Percentiles rank a stretch among this genome's conserved stretches.
phyloP scores from a whole-genome alignment of 768 basidiomycete species.

The Naganishia kalamii region DNA sequence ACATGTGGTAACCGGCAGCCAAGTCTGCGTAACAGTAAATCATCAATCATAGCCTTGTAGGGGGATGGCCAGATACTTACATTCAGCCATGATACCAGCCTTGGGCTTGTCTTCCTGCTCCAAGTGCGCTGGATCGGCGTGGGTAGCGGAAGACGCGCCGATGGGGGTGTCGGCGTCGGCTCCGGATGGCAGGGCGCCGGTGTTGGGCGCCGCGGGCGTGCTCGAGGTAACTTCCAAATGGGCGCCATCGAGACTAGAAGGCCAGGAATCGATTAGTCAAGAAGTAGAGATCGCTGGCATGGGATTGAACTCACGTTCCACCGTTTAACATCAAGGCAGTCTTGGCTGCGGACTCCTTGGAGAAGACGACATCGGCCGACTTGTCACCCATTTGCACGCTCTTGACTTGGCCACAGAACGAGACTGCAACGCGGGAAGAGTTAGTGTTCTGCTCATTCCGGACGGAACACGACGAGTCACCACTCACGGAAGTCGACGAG shows the following conservation, averaged over 20 bases:
- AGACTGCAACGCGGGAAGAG: slow-evolving; percentile 24
- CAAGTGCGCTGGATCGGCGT: slow-evolving; percentile 43
- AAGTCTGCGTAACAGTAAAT: slow-evolving; percentile 50
- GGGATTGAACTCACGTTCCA: slow-evolving; percentile 39
- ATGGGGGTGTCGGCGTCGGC: slow-evolving; percentile 40
- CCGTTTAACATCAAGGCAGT: slow-evolving; percentile 71
- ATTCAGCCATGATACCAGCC: slow-evolving; percentile 28
- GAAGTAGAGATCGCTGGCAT: not conserved
- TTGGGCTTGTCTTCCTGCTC: slow-evolving; percentile 84
- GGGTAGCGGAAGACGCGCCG: slow-evolving; percentile 26
- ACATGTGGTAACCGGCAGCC: slow-evolving; percentile 76
- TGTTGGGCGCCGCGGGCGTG: slow-evolving; percentile 27
- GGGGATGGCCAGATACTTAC: slow-evolving; percentile 5
- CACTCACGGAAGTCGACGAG: slow-evolving; percentile 54
- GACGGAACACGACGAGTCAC: too few relatives aligned
- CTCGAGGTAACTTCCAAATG: slow-evolving; percentile 56
- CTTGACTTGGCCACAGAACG: slow-evolving; percentile 73
- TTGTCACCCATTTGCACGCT: slow-evolving; percentile 47
- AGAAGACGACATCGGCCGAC: slow-evolving; percentile 71
- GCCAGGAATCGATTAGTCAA: not conserved
- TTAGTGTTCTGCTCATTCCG: not conserved
- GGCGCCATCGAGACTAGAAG: slow-evolving; percentile 57
- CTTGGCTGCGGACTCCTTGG: slow-evolving; percentile 69
- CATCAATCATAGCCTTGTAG: not conserved
- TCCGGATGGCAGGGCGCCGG: slow-evolving; percentile 36